phyloP scores from a whole-genome alignment of 2,329 filamentous ascomycete genomes.

The Sporothrix schenckii region DNA sequence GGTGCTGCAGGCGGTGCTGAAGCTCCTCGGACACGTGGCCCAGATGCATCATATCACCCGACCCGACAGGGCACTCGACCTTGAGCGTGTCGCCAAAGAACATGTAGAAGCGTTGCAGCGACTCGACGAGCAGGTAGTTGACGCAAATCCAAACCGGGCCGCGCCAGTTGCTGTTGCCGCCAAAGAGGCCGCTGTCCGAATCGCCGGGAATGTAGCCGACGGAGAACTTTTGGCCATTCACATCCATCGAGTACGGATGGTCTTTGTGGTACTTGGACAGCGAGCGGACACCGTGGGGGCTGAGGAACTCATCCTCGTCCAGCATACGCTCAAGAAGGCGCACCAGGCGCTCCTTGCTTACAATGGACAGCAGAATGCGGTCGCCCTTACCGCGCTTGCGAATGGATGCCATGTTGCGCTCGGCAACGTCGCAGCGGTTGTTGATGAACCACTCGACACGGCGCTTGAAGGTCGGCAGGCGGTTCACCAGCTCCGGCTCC shows the following conservation, averaged over 20 bases:
- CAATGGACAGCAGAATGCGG: constrained; percentile 82
- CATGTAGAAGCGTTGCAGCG: constrained; percentile 91
- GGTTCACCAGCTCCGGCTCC: constrained; percentile 90
- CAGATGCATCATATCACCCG: constrained; percentile 92
- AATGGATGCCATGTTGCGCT: constrained; percentile 94
- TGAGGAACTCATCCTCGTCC: constrained; percentile 90
- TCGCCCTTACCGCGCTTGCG: constrained; percentile 87
- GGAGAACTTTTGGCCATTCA: constrained; percentile 85
- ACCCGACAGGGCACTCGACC: constrained; percentile 91
- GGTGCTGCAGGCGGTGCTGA: constrained; percentile 89
- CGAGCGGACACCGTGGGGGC: constrained; percentile 86
- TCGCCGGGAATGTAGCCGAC: constrained; percentile 94
- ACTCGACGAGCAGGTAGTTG: constrained; percentile 93
- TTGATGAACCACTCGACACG: constrained; percentile 92
- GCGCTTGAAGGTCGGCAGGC: constrained; percentile 89
- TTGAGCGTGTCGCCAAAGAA: constrained; percentile 89
- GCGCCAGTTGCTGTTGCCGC: constrained; percentile 97
- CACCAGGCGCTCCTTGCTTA: constrained; percentile 88
- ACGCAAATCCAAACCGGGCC: constrained; percentile 95
- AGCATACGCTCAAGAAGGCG: constrained; percentile 91
- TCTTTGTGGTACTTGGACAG: constrained; percentile 90
- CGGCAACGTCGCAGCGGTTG: constrained; percentile 81
- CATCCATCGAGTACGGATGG: constrained; percentile 90
- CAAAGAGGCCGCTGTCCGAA: constrained; percentile 91
- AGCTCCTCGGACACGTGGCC: constrained; percentile 94